Evolutionary conservation across 2,329 filamentous ascomycete genomes (phyloP).

Genomic region (Aspergillus sp.): DNA sequence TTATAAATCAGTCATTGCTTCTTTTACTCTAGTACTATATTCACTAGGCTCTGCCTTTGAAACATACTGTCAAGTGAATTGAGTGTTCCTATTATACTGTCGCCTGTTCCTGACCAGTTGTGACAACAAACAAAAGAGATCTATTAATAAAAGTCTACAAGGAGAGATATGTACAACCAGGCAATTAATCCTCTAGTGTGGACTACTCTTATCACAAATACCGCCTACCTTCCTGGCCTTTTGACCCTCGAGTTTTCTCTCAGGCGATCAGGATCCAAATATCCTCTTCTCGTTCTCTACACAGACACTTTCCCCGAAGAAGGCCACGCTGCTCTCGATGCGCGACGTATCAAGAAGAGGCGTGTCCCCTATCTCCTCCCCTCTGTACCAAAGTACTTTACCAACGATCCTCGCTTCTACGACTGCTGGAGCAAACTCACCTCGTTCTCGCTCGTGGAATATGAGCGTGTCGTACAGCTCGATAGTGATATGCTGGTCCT

Average conservation of each 20-base stretch:
- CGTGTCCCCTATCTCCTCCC: conserved; percentile 70
- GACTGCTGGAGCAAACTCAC: conserved; percentile 87
- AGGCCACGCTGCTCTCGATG: conserved; percentile 64
- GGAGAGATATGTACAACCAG: too few relatives aligned
- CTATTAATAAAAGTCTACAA: too few relatives aligned
- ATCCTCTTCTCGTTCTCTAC: conserved; percentile 78
- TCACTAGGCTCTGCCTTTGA: too few relatives aligned
- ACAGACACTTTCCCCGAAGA: conserved; percentile 68
- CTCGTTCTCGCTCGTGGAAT: conserved; percentile 71
- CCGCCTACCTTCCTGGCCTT: conserved; percentile 73
- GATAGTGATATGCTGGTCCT: conserved; percentile 84
- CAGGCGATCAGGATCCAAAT: conserved; percentile 58
- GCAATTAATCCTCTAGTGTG: conserved; percentile 55
- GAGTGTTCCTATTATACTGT: too few relatives aligned
- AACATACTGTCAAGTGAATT: too few relatives aligned
- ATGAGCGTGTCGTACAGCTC: conserved; percentile 74
- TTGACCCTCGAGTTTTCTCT: conserved; percentile 77
- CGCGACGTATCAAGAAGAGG: conserved; percentile 64
- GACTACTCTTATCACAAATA: conserved; percentile 84
- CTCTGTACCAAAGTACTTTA: conserved; percentile 60
- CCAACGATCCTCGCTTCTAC: conserved; percentile 76
- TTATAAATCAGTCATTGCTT: too few relatives aligned
- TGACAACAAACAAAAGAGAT: too few relatives aligned
- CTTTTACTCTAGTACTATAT: too few relatives aligned
- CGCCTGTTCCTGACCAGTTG: too few relatives aligned